These are phyloP conservation scores for Carallia pectinifolia DNA, from an alignment of 345 rosid genomes.

Conservation along the genomic window DNA sequence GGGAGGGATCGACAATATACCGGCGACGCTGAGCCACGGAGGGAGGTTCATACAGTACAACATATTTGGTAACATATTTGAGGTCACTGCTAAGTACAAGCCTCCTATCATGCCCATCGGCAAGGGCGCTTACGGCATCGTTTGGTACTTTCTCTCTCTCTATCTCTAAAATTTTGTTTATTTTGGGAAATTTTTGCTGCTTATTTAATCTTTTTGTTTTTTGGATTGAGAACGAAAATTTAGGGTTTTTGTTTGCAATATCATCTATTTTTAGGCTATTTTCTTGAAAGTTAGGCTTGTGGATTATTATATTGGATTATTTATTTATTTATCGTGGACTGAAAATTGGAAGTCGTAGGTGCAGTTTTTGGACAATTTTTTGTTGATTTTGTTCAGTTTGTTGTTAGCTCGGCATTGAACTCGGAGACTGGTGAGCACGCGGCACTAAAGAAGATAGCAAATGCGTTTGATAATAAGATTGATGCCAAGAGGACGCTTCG, in stretches of 20 bases:
- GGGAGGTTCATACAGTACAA: slow-evolving; percentile 93
- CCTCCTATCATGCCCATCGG: slow-evolving; percentile 99
- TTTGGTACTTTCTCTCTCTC: slow-evolving; percentile 51
- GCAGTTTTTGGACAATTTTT: not conserved
- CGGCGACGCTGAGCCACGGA: slow-evolving; percentile 85
- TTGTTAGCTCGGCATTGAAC: slow-evolving; percentile 59
- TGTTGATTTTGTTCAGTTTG: not conserved
- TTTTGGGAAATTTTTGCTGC: not conserved
- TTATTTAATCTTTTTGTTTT: not conserved
- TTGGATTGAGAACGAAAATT: too few species aligned
- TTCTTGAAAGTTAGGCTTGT: too few species aligned
- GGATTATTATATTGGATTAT: too few species aligned
- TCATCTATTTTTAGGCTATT: too few species aligned
- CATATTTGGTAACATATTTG: slow-evolving; percentile 92
- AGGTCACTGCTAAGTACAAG: slow-evolving; percentile 93
- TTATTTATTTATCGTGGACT: not conserved
- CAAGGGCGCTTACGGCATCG: slow-evolving; percentile 99
- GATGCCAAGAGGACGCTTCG: slow-evolving; percentile 97
- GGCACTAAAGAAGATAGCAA: slow-evolving; percentile 82
- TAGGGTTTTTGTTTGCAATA: too few species aligned
- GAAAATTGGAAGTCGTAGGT: not conserved
- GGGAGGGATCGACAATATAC: slow-evolving; percentile 68
- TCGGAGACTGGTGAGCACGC: slow-evolving; percentile 78
- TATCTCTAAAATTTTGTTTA: not conserved
- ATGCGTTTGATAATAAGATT: slow-evolving; percentile 73